Percentiles rank a stretch among this genome's conserved stretches.
These are phyloP conservation scores for Vitrella brassicaformis DNA, from an alignment of 73 alveolate genomes.

Conservation along the genomic window DNA sequence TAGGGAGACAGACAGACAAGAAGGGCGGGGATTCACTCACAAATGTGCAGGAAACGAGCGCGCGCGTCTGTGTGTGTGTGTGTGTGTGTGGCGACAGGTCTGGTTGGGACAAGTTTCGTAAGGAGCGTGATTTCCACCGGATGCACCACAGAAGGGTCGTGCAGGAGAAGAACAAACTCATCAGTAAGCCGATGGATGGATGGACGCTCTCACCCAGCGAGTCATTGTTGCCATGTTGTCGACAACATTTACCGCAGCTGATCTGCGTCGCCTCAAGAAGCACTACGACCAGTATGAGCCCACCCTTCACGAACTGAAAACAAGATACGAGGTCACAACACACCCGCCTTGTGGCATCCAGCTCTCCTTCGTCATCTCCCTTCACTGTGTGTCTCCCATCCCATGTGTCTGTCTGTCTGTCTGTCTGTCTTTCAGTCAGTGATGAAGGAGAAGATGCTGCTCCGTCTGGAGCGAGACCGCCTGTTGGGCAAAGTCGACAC, in stretches of 20 bases:
- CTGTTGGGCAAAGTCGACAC: slow-evolving; percentile 79
- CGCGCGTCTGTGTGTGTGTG: not conserved
- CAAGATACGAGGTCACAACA: slow-evolving; percentile 87
- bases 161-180: slow-evolving; percentile 41
- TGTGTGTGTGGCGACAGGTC: slow-evolving; percentile 61
- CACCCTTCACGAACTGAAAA: slow-evolving; percentile 82
- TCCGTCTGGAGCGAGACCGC: slow-evolving; percentile 94
- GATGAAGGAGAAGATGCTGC: slow-evolving; percentile 91
- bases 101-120: slow-evolving; percentile 88
- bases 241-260: slow-evolving; percentile 8
- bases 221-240: not conserved
- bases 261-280: slow-evolving; percentile 81
- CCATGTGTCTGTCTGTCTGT: not conserved
- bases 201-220: not conserved
- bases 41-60: not conserved
- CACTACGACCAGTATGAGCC: slow-evolving; percentile 84
- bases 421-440: not conserved
- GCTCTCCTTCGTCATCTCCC: not conserved
- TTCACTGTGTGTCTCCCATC: not conserved
- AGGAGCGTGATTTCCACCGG: slow-evolving; percentile 94
- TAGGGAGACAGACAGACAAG: not conserved
- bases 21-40: too few species aligned
- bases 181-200: not conserved
- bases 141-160: slow-evolving; percentile 94
- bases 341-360: slow-evolving; percentile 9